These are phyloP conservation scores for Penicillium sp. DNA, from an alignment of 2,329 filamentous ascomycete genomes.

Conservation along the genomic window DNA sequence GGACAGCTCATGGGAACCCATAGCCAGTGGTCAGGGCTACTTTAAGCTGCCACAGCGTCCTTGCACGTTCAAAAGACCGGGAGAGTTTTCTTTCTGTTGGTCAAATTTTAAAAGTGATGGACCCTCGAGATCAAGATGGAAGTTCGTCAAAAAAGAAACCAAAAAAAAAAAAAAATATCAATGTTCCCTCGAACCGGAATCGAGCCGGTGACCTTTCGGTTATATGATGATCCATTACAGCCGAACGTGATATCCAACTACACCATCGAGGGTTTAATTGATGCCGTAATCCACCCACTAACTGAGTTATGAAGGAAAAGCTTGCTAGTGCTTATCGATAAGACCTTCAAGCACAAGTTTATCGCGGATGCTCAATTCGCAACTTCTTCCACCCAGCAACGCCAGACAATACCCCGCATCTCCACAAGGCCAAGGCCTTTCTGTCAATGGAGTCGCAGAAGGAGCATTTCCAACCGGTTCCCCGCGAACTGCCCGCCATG, in stretches of 20 bases:
- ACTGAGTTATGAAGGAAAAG: neutral
- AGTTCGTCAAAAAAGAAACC: too few relatives aligned
- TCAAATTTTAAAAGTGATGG: too few relatives aligned
- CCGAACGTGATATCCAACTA: constrained; percentile 8
- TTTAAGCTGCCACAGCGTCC: too few relatives aligned
- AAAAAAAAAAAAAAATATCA: neutral
- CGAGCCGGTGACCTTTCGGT: constrained; percentile 8
- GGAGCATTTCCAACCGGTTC: constrained; percentile 18
- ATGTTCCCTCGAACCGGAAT: constrained; percentile 7
- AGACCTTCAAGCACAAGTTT: constrained; percentile 17
- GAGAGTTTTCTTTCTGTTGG: too few relatives aligned
- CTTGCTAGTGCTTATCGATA: constrained; percentile 15
- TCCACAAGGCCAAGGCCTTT: neutral
- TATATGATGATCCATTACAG: constrained; percentile 6
- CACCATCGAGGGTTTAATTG: constrained; percentile 7
- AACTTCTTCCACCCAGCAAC: constrained; percentile 9
- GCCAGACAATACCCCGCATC: neutral
- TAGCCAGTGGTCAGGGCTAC: too few relatives aligned
- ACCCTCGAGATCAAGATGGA: too few relatives aligned
- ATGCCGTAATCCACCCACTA: neutral
- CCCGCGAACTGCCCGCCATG: constrained; percentile 48
- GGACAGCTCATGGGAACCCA: too few relatives aligned
- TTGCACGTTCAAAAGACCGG: too few relatives aligned
- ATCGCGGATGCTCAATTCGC: constrained; percentile 9
- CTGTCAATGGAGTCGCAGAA: constrained; percentile 27